A percentile compares a stretch with the other conserved stretches of the same genome.
These are phyloP conservation scores for Gamarada debralockiae DNA, from an alignment of 495 filamentous ascomycete species.

Conservation along the genomic window DNA sequence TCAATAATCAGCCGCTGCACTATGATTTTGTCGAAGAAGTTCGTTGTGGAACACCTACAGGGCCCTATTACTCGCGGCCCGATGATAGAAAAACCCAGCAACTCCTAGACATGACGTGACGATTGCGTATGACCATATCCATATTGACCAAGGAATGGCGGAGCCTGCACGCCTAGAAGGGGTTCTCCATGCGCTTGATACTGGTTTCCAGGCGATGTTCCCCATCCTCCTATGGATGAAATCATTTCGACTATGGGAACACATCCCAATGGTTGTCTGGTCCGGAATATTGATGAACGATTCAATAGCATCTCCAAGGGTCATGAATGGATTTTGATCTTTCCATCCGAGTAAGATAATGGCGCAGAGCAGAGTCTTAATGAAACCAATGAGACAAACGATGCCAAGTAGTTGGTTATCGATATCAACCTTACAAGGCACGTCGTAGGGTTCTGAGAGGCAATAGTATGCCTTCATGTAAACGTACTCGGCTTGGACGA, in stretches of 20 bases:
- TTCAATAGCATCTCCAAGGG: constrained; percentile 48
- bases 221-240: constrained; percentile 4
- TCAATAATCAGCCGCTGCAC: not conserved
- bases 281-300: constrained; percentile 43
- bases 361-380: not conserved
- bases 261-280: constrained; percentile 28
- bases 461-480: not conserved
- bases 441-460: not conserved
- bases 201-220: not conserved
- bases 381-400: not conserved
- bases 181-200: not conserved
- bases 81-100: not conserved
- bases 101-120: constrained; percentile 2
- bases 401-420: not conserved
- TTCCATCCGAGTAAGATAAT: not conserved
- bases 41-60: not conserved
- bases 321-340: constrained; percentile 29
- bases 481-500: not conserved
- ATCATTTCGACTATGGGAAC: constrained; percentile 18
- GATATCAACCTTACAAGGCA: not conserved
- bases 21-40: not conserved
- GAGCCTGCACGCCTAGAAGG: not conserved
- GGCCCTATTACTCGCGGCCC: not conserved
- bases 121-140: not conserved
- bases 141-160: not conserved